Percentiles rank a stretch among this genome's conserved stretches.
Evolutionary conservation across 73 alveolate species (phyloP).

Genomic region (Durusdinium trenchii): DNA sequence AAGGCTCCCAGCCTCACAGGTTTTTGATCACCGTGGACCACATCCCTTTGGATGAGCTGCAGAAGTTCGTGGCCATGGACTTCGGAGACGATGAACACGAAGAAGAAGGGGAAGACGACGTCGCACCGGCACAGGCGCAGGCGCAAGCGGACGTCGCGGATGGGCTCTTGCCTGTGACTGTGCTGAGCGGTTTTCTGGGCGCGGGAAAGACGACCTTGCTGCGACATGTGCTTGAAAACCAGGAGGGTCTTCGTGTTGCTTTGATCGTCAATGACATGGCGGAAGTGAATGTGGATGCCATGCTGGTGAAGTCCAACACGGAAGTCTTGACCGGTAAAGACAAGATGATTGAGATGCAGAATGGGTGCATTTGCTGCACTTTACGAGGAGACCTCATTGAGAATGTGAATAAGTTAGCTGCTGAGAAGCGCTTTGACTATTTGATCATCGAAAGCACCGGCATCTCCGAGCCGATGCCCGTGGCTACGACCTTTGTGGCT

Average conservation of each 20-base stretch:
- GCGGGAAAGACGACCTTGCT: slow-evolving; percentile 97
- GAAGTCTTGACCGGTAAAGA: slow-evolving; percentile 16
- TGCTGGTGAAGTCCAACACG: slow-evolving; percentile 58
- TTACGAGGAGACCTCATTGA: slow-evolving; percentile 96
- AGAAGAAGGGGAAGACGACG: not conserved
- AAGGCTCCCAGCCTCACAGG: not conserved
- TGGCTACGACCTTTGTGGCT: slow-evolving; percentile 45
- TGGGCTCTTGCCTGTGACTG: slow-evolving; percentile 96
- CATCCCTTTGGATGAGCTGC: slow-evolving; percentile 69
- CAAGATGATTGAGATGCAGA: slow-evolving; percentile 74
- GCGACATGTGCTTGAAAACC: slow-evolving; percentile 96
- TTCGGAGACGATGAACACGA: slow-evolving; percentile 26
- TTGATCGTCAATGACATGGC: slow-evolving; percentile 97
- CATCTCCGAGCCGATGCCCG: slow-evolving; percentile 81
- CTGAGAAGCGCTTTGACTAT: slow-evolving; percentile 69
- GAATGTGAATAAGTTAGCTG: slow-evolving; percentile 96
- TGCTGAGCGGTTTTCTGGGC: slow-evolving; percentile 97
- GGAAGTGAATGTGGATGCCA: slow-evolving; percentile 96
- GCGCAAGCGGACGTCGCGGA: not conserved
- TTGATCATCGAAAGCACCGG: slow-evolving; percentile 81
- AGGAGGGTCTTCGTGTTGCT: slow-evolving; percentile 96
- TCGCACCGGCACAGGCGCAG: not conserved
- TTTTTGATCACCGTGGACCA: slow-evolving; percentile 61
- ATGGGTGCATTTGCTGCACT: slow-evolving; percentile 97
- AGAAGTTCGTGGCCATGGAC: slow-evolving; percentile 72